A percentile compares a stretch with the other conserved stretches of the same genome.
Evolutionary conservation across 805 yeast species (phyloP).

Genomic region (Yarrowia phangngaensis): DNA sequence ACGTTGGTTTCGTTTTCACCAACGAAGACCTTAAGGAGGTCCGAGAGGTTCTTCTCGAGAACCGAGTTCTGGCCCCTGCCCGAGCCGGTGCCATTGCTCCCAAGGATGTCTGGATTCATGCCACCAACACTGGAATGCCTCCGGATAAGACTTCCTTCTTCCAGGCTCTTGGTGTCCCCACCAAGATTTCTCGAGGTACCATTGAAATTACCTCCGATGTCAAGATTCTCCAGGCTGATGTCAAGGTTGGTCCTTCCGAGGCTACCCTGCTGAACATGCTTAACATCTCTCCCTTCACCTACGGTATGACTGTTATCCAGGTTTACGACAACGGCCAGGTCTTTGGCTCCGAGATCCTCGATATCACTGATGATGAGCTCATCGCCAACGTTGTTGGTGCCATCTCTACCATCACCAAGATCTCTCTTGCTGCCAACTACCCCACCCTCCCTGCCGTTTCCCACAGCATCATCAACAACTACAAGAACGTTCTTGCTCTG

Average conservation of each 20-base stretch:
- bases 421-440: constrained; percentile 97
- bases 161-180: constrained; percentile 99
- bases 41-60: constrained; percentile 81
- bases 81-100: constrained; percentile 99
- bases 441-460: constrained; percentile 99
- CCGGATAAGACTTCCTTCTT: constrained; percentile 99
- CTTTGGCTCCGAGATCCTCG: constrained; percentile 95
- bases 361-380: constrained; percentile 96
- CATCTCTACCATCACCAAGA: constrained; percentile 86
- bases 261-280: constrained; percentile 98
- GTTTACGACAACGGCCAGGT: constrained; percentile 98
- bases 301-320: constrained; percentile 94
- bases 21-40: constrained; percentile 86
- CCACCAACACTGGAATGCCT: constrained; percentile 99
- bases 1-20: constrained; percentile 99
- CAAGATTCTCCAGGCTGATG: constrained; percentile 82
- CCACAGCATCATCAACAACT: constrained; percentile 97
- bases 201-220: constrained; percentile 98
- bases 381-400: constrained; percentile 89
- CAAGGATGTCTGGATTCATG: constrained; percentile 94
- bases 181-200: constrained; percentile 99
- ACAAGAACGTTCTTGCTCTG: constrained; percentile 97
- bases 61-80: constrained; percentile 99
- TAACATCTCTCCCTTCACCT: constrained; percentile 99
- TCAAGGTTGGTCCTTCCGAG: constrained; percentile 98